These are phyloP conservation scores for Glycine soja DNA, from an alignment of 306 rosid genomes.

Conservation along the genomic window DNA sequence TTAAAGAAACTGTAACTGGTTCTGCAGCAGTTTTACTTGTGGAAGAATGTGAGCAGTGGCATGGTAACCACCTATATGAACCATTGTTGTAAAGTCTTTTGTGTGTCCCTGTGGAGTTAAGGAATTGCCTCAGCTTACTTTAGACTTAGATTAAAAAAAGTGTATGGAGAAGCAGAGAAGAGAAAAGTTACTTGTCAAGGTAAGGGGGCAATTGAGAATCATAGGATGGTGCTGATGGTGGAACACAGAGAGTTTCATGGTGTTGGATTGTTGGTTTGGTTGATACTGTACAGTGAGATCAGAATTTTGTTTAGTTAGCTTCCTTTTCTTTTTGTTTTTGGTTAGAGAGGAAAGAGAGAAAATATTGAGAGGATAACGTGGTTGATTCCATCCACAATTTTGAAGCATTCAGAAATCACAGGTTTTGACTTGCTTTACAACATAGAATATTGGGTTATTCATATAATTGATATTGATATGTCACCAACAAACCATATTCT, in stretches of 20 bases:
- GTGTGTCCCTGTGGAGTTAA: constrained; percentile 67
- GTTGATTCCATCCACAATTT: constrained; percentile 74
- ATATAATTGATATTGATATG: background rate
- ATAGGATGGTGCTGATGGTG: constrained; percentile 56
- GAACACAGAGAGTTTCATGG: constrained; percentile 68
- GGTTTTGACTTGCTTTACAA: background rate
- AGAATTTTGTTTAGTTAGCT: constrained; percentile 27
- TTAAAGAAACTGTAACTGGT: constrained; percentile 50
- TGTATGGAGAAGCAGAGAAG: constrained; percentile 39
- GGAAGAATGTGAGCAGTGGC: constrained; percentile 62
- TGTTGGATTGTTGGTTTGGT: constrained; percentile 29
- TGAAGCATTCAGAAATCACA: constrained; percentile 36
- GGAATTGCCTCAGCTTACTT: constrained; percentile 29
- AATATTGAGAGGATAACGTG: constrained; percentile 58
- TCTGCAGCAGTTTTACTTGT: constrained; percentile 43
- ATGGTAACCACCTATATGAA: constrained; percentile 50
- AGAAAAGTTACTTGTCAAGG: constrained; percentile 59
- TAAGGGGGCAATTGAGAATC: constrained; percentile 54
- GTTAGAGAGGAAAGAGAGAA: constrained; percentile 35
- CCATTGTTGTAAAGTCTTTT: constrained; percentile 50
- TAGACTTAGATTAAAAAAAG: constrained; percentile 16
- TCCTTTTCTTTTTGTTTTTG: constrained; percentile 53
- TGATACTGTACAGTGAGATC: constrained; percentile 44
- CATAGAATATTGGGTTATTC: background rate
- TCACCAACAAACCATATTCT: background rate